Conservation (phyloP, 768 basidiomycete species). For the Amanita fuliginea region DNA sequence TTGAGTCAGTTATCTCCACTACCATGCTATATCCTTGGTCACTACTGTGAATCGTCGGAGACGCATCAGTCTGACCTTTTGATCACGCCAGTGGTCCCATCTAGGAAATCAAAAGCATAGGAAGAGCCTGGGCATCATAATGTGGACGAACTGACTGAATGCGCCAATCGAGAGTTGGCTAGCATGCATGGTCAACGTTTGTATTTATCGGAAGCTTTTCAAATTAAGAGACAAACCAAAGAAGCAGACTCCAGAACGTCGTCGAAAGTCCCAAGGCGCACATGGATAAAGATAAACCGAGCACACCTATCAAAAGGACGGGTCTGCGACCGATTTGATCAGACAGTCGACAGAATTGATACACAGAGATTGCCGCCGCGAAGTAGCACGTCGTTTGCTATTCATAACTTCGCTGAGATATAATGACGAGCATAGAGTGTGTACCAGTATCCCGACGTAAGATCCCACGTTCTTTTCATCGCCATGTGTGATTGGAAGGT, state of each 20-base stretch:
- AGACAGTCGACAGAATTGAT: conserved; percentile 66
- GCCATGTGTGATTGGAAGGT: conserved; percentile 57
- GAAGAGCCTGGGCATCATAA: too few relatives aligned
- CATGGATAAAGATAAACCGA: conserved; percentile 59
- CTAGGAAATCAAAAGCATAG: conserved; percentile 13
- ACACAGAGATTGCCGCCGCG: conserved; percentile 60
- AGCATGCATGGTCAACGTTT: conserved; percentile 1
- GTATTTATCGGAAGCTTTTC: neutral
- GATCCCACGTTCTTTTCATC: conserved; percentile 26
- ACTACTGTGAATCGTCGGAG: neutral
- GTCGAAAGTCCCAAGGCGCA: conserved; percentile 63
- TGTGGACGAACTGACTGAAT: conserved; percentile 31
- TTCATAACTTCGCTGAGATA: too few relatives aligned
- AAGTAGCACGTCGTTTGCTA: conserved; percentile 73
- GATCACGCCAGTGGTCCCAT: conserved; percentile 56
- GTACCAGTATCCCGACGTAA: conserved; percentile 53
- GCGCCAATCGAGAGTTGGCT: conserved; percentile 65
- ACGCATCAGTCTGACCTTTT: conserved; percentile 26
- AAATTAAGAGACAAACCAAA: conserved; percentile 23
- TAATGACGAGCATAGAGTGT: too few relatives aligned
- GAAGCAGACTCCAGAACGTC: conserved; percentile 53
- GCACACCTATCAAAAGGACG: conserved; percentile 53
- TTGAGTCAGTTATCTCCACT: conserved; percentile 44
- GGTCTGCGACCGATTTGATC: conserved; percentile 72
- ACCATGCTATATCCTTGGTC: conserved; percentile 26